Conservation (phyloP, 1,284 basidiomycete genomes). For the Ceratobasidium sp. region DNA sequence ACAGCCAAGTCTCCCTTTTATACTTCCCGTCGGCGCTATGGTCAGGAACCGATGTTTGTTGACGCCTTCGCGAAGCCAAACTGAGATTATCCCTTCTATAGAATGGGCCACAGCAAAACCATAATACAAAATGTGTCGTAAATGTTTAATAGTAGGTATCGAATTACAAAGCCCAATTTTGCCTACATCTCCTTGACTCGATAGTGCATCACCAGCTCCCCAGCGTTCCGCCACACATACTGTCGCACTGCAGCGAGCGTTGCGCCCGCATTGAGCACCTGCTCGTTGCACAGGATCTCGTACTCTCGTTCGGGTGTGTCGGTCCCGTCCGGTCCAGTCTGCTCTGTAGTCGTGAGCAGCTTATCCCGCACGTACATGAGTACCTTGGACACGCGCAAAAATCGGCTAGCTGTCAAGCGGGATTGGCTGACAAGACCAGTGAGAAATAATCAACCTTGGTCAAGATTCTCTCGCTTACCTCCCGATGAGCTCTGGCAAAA, state of each 20-base stretch:
- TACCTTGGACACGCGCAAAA: slow-evolving; percentile 85
- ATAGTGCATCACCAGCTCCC: slow-evolving; percentile 84
- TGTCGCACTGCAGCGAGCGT: slow-evolving; percentile 88
- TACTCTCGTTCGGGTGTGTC: slow-evolving; percentile 53
- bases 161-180: no score
- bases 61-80: background rate
- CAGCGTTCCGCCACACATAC: slow-evolving; percentile 82
- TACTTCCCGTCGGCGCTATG: background rate
- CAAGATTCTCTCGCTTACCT: slow-evolving; percentile 61
- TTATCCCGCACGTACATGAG: slow-evolving; percentile 67
- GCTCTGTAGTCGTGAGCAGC: slow-evolving; percentile 3
- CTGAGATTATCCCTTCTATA: background rate
- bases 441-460: slow-evolving; percentile 18
- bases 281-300: slow-evolving; percentile 87
- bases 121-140: background rate
- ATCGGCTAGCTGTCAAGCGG: slow-evolving; percentile 85
- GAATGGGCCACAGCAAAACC: background rate
- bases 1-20: background rate
- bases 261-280: slow-evolving; percentile 80
- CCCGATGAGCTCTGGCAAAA: slow-evolving; percentile 76
- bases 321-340: no score
- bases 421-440: slow-evolving; percentile 63
- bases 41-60: slow-evolving; percentile 11
- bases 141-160: no score
- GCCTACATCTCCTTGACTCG: slow-evolving; percentile 58